Percentiles rank a stretch among this genome's conserved stretches.
Evolutionary conservation across 257 asterid species (phyloP).

Genomic region (Petunia secreta): DNA sequence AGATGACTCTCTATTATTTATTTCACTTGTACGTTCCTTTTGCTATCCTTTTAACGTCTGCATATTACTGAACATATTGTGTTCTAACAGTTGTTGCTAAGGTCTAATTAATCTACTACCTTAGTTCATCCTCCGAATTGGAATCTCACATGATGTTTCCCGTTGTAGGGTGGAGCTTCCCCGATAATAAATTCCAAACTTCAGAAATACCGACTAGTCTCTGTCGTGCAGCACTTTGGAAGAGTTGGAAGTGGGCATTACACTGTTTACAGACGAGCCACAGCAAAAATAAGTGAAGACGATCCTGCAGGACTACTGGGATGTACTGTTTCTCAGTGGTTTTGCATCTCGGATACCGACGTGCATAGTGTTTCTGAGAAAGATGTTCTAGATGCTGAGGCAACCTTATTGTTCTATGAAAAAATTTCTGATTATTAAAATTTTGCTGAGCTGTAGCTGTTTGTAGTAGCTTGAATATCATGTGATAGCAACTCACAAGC

Average conservation of each 20-base stretch:
- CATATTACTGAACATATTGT: neutral
- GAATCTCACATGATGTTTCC: neutral
- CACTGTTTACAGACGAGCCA: constrained; percentile 76
- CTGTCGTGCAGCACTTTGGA: constrained; percentile 89
- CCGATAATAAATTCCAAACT: constrained; percentile 22
- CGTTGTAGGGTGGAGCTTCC: constrained; percentile 38
- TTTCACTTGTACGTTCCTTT: neutral
- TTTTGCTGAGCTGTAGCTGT: constrained; percentile 3
- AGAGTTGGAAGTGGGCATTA: constrained; percentile 80
- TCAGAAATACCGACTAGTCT: constrained; percentile 63
- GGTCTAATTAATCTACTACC: neutral
- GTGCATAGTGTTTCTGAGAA: constrained; percentile 63
- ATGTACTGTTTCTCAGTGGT: constrained; percentile 71
- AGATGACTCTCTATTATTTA: neutral
- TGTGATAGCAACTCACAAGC: constrained; percentile 4
- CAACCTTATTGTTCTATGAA: constrained; percentile 84
- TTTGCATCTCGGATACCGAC: constrained; percentile 79
- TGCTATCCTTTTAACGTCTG: neutral
- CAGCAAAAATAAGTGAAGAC: constrained; percentile 47
- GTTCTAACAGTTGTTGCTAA: neutral
- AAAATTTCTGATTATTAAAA: constrained; percentile 35
- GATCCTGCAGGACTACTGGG: constrained; percentile 51
- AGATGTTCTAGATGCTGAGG: constrained; percentile 80
- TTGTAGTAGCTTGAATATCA: neutral
- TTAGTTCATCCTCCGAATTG: neutral